These are phyloP conservation scores for Pistacia vera DNA, from an alignment of 345 rosid species.

Conservation along the genomic window DNA sequence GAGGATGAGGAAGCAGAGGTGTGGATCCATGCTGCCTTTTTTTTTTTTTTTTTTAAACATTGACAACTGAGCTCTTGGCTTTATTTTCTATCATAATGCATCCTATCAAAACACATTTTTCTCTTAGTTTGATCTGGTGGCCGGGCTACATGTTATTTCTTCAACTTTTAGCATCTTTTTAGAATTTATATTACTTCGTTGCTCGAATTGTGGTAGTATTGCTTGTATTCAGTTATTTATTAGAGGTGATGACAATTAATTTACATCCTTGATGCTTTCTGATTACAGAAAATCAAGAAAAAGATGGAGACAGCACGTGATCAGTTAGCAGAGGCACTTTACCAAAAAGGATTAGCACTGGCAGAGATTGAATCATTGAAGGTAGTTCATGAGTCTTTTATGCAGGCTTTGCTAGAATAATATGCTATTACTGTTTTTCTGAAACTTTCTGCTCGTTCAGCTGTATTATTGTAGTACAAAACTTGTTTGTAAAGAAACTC, in stretches of 20 bases:
- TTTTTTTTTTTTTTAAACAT: not conserved
- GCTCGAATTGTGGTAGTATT: not conserved
- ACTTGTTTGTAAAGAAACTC: not conserved
- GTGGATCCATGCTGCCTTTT: conserved; percentile 10
- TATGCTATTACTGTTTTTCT: not conserved
- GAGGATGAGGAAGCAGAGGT: conserved; percentile 97
- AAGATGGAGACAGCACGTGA: conserved; percentile 86
- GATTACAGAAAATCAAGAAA: conserved; percentile 56
- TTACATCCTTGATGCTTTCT: conserved; percentile 6
- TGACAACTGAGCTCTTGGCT: not conserved
- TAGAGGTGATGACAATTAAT: not conserved
- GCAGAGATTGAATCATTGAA: conserved; percentile 61
- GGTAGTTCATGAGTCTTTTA: conserved; percentile 33
- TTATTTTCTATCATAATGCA: not conserved
- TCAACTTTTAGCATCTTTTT: not conserved
- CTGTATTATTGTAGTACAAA: not conserved
- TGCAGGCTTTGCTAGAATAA: not conserved
- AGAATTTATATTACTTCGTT: not conserved
- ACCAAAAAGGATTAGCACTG: conserved; percentile 85
- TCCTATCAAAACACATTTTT: not conserved
- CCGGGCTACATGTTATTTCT: not conserved
- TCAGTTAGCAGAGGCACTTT: conserved; percentile 81
- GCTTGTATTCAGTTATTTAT: not conserved
- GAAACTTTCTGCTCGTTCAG: not conserved
- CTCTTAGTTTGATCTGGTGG: not conserved